These are phyloP conservation scores for Sugiyamaella chiloensis DNA, from an alignment of 805 yeast genomes.

Conservation along the genomic window DNA sequence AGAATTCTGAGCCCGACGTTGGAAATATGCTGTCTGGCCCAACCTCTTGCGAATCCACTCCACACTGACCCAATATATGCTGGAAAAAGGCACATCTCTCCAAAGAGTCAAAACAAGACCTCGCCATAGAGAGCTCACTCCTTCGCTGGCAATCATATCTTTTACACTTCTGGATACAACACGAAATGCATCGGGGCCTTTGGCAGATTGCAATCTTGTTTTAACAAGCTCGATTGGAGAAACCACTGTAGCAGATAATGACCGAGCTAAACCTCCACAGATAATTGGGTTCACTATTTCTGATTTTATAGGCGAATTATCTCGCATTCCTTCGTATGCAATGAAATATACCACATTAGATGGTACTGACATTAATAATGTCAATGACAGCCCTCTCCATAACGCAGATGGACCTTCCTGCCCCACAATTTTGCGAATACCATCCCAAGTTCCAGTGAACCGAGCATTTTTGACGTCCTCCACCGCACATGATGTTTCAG, in stretches of 20 bases:
- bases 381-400: constrained; percentile 86
- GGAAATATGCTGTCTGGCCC: constrained; percentile 21
- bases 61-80: constrained; percentile 88
- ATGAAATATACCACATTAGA: constrained; percentile 91
- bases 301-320: constrained; percentile 56
- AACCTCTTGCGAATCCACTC: constrained; percentile 48
- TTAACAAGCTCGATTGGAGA: constrained; percentile 86
- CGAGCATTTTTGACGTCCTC: constrained; percentile 40
- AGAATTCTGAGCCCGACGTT: constrained; percentile 20
- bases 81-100: constrained; percentile 97
- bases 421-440: constrained; percentile 59
- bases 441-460: constrained; percentile 70
- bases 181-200: constrained; percentile 24
- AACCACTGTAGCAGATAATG: constrained; percentile 76
- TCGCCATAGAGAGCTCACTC: constrained; percentile 66
- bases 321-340: constrained; percentile 85
- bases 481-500: constrained; percentile 31
- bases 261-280: constrained; percentile 83
- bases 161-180: constrained; percentile 47
- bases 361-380: constrained; percentile 83
- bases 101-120: constrained; percentile 87
- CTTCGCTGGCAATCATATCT: constrained; percentile 51
- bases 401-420: constrained; percentile 74
- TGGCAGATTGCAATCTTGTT: constrained; percentile 78
- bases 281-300: constrained; percentile 62